Evolutionary conservation across 768 basidiomycete genomes (phyloP).

Genomic region (Leccinum rimulosum): DNA sequence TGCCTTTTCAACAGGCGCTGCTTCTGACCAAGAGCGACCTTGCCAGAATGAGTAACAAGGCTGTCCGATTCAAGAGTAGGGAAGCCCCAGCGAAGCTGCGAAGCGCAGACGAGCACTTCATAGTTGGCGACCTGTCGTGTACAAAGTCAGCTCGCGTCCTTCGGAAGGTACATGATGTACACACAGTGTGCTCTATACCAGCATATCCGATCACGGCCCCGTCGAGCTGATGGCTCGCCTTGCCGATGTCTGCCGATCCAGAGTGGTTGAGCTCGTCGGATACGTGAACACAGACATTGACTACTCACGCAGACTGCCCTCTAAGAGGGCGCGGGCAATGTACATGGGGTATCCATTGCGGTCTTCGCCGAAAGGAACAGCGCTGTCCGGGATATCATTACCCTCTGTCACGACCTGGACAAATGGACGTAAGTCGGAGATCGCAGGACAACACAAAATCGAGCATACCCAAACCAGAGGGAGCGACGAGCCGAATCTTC

Average conservation of each 20-base stretch:
- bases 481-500: slow-evolving; percentile 24
- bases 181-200: slow-evolving; percentile 34
- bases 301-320: slow-evolving; percentile 29
- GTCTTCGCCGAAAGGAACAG: slow-evolving; percentile 33
- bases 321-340: slow-evolving; percentile 32
- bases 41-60: slow-evolving; percentile 21
- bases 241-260: slow-evolving; percentile 31
- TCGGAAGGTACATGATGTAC: background rate
- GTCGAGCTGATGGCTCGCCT: slow-evolving; percentile 29
- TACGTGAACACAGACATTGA: background rate
- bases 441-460: background rate
- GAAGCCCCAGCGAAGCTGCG: slow-evolving; percentile 33
- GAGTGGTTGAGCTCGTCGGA: background rate
- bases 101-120: slow-evolving; percentile 37
- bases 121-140: slow-evolving; percentile 28
- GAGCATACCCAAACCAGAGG: slow-evolving; percentile 32
- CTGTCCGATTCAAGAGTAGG: slow-evolving; percentile 9
- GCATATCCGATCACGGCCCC: slow-evolving; percentile 34
- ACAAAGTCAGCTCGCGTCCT: background rate
- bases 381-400: slow-evolving; percentile 30
- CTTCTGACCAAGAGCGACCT: slow-evolving; percentile 31
- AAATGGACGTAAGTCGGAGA: background rate
- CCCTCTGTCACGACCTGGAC: slow-evolving; percentile 28
- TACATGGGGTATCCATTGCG: slow-evolving; percentile 27
- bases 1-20: slow-evolving; percentile 7